Percentiles rank a stretch among this genome's conserved stretches.
Conservation (phyloP, 495 filamentous ascomycete species). For the Trichoderma reesei region DNA sequence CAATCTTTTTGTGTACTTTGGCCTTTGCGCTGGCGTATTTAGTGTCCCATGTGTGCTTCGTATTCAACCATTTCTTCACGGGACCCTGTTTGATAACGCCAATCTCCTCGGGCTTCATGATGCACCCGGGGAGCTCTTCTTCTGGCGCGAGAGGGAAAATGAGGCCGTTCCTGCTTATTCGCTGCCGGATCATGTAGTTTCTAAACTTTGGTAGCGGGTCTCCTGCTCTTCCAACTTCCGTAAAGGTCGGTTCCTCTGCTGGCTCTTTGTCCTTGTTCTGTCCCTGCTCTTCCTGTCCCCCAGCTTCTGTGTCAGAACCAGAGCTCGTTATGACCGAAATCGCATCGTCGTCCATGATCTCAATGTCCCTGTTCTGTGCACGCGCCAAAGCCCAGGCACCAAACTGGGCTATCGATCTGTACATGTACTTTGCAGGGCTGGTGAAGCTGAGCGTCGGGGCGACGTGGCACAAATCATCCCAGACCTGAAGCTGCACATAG, state of each 20-base stretch:
- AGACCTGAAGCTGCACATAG: slow-evolving; percentile 91
- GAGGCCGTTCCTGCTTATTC: slow-evolving; percentile 65
- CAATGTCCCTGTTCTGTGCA: slow-evolving; percentile 68
- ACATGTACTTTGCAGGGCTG: slow-evolving; percentile 91
- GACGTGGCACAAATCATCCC: slow-evolving; percentile 91
- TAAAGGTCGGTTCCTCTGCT: slow-evolving; percentile 17
- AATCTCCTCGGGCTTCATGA: slow-evolving; percentile 50
- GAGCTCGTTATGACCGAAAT: slow-evolving; percentile 62
- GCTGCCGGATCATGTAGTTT: slow-evolving; percentile 82
- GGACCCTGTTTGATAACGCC: slow-evolving; percentile 73
- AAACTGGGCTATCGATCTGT: slow-evolving; percentile 79
- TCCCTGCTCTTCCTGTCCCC: slow-evolving; percentile 15
- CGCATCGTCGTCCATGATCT: slow-evolving; percentile 68
- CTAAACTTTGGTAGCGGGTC: slow-evolving; percentile 69
- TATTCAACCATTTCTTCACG: slow-evolving; percentile 71
- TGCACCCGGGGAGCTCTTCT: slow-evolving; percentile 50
- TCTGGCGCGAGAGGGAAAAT: slow-evolving; percentile 56
- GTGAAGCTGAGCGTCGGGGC: slow-evolving; percentile 86
- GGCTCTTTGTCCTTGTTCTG: slow-evolving; percentile 12
- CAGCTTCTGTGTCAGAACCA: slow-evolving; percentile 37
- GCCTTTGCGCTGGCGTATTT: slow-evolving; percentile 57
- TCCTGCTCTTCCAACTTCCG: slow-evolving; percentile 65
- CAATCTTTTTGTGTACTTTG: slow-evolving; percentile 56
- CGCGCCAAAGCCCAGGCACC: slow-evolving; percentile 80
- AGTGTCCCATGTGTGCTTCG: slow-evolving; percentile 58